Conservation (phyloP, 495 filamentous ascomycete genomes). For the Amniculicola lignicola region DNA sequence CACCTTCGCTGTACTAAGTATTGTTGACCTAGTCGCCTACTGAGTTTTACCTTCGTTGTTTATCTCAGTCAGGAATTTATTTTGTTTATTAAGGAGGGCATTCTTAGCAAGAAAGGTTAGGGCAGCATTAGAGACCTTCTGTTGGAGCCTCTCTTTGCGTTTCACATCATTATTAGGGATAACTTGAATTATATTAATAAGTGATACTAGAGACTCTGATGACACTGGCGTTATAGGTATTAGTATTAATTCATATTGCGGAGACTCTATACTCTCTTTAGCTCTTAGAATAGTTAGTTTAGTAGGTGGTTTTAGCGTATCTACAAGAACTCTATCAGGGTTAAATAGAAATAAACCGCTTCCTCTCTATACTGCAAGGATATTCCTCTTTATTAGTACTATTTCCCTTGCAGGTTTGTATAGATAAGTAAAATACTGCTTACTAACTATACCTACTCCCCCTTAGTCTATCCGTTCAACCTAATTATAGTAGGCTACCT, state of each 20-base stretch:
- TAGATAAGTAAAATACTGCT: constrained; percentile 13
- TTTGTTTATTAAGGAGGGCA: too few species aligned
- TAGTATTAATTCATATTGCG: not conserved
- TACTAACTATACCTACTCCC: constrained; percentile 1
- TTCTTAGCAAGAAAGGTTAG: too few species aligned
- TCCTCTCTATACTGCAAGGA: not conserved
- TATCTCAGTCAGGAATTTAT: too few species aligned
- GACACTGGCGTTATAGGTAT: not conserved
- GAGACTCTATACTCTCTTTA: not conserved
- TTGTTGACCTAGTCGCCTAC: too few species aligned
- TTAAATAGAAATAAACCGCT: constrained; percentile 15
- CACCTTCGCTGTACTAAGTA: too few species aligned
- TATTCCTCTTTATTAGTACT: constrained; percentile 9
- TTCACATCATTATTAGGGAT: not conserved
- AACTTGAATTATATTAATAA: not conserved
- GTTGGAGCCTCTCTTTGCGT: not conserved
- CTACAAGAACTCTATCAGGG: constrained; percentile 6
- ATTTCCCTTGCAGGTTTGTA: not conserved
- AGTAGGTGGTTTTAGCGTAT: not conserved
- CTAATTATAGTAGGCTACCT: constrained; percentile 2
- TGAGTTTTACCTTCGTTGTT: too few species aligned
- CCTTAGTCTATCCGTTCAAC: constrained; percentile 8
- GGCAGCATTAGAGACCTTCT: too few species aligned
- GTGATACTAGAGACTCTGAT: not conserved
- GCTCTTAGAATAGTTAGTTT: too few species aligned